phyloP scores from a whole-genome alignment of 78 protist species.

The Ministeria vibrans region DNA sequence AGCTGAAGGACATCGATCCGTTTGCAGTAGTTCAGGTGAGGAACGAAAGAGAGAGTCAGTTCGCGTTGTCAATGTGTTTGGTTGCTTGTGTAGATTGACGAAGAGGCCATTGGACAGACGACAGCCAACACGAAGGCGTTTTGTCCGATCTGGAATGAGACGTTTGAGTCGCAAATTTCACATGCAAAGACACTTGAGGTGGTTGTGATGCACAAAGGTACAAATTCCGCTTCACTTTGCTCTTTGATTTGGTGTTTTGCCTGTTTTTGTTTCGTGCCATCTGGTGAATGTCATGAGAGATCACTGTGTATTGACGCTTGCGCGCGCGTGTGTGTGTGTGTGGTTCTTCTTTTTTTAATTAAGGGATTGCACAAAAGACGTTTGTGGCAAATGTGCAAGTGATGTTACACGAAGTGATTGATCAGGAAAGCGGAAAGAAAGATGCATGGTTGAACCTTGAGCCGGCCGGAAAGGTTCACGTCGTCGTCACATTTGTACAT shows the following conservation, averaged over 20 bases:
- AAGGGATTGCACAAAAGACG: background rate
- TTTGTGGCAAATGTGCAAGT: background rate
- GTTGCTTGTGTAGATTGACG: too few species aligned
- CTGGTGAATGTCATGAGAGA: too few species aligned
- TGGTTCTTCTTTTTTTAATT: too few species aligned
- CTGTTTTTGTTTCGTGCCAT: too few species aligned
- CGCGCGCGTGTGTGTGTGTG: too few species aligned
- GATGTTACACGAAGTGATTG: background rate
- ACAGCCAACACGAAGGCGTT: background rate
- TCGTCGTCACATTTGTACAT: background rate
- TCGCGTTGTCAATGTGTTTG: too few species aligned
- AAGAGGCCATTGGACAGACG: background rate
- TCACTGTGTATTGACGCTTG: too few species aligned
- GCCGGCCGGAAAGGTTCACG: background rate
- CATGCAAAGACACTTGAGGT: background rate
- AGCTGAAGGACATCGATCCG: slow-evolving; percentile 2
- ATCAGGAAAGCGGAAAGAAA: background rate
- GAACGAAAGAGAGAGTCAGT: too few species aligned
- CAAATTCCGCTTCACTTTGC: too few species aligned
- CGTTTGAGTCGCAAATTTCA: background rate
- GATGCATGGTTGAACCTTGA: background rate
- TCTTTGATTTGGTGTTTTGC: too few species aligned
- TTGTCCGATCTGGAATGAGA: slow-evolving; percentile 6
- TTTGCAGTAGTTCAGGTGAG: slow-evolving; percentile 4
- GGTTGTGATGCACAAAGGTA: background rate